These are phyloP conservation scores for Penicillium desertorum DNA, from an alignment of 495 filamentous ascomycete genomes.

Conservation along the genomic window DNA sequence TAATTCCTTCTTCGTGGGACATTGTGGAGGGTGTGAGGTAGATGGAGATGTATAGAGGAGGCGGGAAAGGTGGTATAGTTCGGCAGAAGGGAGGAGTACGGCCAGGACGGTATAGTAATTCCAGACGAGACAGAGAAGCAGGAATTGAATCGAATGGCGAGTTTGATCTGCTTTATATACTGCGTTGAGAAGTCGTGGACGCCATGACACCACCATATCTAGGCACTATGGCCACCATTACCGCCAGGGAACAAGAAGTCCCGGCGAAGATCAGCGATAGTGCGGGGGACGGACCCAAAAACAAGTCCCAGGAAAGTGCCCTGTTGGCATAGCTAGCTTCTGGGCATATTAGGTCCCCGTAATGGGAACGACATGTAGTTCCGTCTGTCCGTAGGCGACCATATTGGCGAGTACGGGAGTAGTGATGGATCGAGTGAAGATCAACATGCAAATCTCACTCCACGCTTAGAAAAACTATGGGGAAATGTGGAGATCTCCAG, in stretches of 20 bases:
- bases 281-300: constrained; percentile 7
- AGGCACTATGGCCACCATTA: not conserved
- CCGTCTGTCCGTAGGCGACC: constrained; percentile 9
- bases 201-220: not conserved
- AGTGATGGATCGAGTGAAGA: constrained; percentile 5
- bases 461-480: not conserved
- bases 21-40: not conserved
- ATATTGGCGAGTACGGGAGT: not conserved
- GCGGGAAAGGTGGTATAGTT: not conserved
- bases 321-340: not conserved
- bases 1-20: constrained; percentile 9
- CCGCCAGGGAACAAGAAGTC: not conserved
- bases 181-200: not conserved
- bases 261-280: constrained; percentile 2
- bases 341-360: not conserved
- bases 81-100: not conserved
- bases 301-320: not conserved
- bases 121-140: not conserved
- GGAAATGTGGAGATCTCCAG: constrained; percentile 8
- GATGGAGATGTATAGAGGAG: not conserved
- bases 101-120: not conserved
- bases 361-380: not conserved
- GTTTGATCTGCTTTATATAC: constrained; percentile 2
- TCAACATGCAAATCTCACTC: constrained; percentile 2
- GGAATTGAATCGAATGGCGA: not conserved